Conservation (phyloP, 495 filamentous ascomycete species). For the Penicillium riverlandense region DNA sequence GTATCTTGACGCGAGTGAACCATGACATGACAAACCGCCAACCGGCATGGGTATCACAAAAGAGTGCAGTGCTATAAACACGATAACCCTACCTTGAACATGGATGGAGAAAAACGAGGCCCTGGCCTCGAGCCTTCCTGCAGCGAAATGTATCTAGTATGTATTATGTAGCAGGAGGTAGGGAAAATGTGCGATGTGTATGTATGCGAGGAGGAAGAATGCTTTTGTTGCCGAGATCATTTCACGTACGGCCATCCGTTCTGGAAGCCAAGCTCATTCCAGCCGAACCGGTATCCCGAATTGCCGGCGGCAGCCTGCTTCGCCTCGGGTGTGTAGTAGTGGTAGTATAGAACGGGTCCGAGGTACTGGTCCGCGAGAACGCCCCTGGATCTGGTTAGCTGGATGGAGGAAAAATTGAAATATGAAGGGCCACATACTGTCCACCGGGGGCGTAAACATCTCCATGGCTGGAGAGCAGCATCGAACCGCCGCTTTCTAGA, state of each 20-base stretch:
- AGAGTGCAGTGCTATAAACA: conserved; percentile 9
- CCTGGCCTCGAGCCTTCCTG: background rate
- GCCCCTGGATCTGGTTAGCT: conserved; percentile 18
- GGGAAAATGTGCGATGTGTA: background rate
- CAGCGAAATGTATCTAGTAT: too few species aligned
- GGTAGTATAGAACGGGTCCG: conserved; percentile 60
- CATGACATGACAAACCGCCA: conserved; percentile 1
- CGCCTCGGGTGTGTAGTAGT: conserved; percentile 46
- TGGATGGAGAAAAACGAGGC: conserved; percentile 1
- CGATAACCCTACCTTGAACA: conserved; percentile 18
- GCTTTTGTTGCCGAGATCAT: too few species aligned
- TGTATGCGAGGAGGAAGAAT: background rate
- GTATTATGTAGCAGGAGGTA: too few species aligned
- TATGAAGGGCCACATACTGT: conserved; percentile 28
- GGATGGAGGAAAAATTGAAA: background rate
- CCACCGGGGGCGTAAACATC: conserved; percentile 67
- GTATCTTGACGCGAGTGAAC: conserved; percentile 1
- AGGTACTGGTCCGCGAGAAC: conserved; percentile 37
- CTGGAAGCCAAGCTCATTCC: conserved; percentile 53
- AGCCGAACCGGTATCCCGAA: conserved; percentile 54
- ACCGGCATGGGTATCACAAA: conserved; percentile 20
- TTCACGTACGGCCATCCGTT: conserved; percentile 50
- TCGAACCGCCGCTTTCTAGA: conserved; percentile 52
- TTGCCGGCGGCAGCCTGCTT: conserved; percentile 42
- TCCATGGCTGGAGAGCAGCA: conserved; percentile 54